Percentiles rank a stretch among this genome's conserved stretches.
Evolutionary conservation across 768 basidiomycete species (phyloP).

Genomic region (Gautieria morchelliformis): DNA sequence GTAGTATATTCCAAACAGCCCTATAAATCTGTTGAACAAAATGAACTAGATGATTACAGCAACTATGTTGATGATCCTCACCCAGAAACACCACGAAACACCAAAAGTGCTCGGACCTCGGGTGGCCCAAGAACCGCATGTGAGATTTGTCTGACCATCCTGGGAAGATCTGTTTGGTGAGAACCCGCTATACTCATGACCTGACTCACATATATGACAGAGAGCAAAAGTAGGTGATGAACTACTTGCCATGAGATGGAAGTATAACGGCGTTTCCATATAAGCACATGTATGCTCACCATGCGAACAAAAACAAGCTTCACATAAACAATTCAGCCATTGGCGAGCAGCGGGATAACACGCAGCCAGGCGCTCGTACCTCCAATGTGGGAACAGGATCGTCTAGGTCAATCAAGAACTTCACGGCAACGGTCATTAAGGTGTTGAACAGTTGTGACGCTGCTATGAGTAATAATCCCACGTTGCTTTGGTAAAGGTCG

Average conservation of each 20-base stretch:
- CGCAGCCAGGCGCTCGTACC: slow-evolving; percentile 24
- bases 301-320: slow-evolving; percentile 51
- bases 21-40: slow-evolving; percentile 47
- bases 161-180: slow-evolving; percentile 12
- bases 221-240: slow-evolving; percentile 43
- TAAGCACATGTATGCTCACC: slow-evolving; percentile 25
- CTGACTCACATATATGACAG: slow-evolving; percentile 37
- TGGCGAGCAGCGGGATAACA: not conserved
- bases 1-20: slow-evolving; percentile 60
- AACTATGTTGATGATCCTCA: slow-evolving; percentile 18
- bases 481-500: slow-evolving; percentile 29
- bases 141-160: slow-evolving; percentile 32
- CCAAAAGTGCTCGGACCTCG: slow-evolving; percentile 49
- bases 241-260: slow-evolving; percentile 21
- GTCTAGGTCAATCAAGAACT: slow-evolving; percentile 47
- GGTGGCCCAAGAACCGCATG: slow-evolving; percentile 64
- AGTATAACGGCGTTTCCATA: not conserved
- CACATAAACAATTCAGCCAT: not conserved
- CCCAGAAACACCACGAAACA: slow-evolving; percentile 56
- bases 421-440: slow-evolving; percentile 53
- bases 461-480: slow-evolving; percentile 51
- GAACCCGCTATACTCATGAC: not conserved
- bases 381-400: slow-evolving; percentile 49
- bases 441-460: slow-evolving; percentile 50
- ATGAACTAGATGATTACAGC: not conserved